Evolutionary conservation across 441 rosid genomes (phyloP).

Genomic region (Brassica hybrid): DNA sequence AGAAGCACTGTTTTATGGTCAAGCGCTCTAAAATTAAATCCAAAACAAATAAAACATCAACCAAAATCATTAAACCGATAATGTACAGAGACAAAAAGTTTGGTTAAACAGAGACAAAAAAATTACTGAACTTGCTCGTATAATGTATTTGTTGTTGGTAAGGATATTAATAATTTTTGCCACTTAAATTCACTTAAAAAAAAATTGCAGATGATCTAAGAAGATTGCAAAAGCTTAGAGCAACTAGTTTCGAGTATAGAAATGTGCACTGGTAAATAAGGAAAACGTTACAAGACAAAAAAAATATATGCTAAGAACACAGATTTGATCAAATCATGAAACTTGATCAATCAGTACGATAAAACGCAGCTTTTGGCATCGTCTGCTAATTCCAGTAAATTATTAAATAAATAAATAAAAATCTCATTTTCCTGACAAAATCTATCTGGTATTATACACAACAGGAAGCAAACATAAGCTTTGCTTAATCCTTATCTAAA

Average conservation of each 20-base stretch:
- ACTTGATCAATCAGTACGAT: too few relatives aligned
- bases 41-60: too few relatives aligned
- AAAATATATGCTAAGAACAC: conserved; percentile 13
- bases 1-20: too few relatives aligned
- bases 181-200: too few relatives aligned
- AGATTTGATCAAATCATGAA: conserved; percentile 19
- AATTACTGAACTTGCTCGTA: too few relatives aligned
- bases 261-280: conserved; percentile 15
- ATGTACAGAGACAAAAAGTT: too few relatives aligned
- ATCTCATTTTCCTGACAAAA: conserved; percentile 26
- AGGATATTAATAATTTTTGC: too few relatives aligned
- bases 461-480: conserved; percentile 19
- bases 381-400: conserved; percentile 24
- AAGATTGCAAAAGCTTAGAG: conserved; percentile 5
- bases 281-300: conserved; percentile 3
- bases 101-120: too few relatives aligned
- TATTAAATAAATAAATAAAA: background rate
- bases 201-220: too few relatives aligned
- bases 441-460: conserved; percentile 38
- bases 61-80: too few relatives aligned
- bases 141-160: too few relatives aligned
- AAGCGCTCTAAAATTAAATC: too few relatives aligned
- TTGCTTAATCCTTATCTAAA: conserved; percentile 16
- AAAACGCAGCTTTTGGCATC: conserved; percentile 1
- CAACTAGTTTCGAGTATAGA: background rate